Base-by-base conservation (phyloP, 768 basidiomycete species). In the Lanmaoa rubissima region DNA sequence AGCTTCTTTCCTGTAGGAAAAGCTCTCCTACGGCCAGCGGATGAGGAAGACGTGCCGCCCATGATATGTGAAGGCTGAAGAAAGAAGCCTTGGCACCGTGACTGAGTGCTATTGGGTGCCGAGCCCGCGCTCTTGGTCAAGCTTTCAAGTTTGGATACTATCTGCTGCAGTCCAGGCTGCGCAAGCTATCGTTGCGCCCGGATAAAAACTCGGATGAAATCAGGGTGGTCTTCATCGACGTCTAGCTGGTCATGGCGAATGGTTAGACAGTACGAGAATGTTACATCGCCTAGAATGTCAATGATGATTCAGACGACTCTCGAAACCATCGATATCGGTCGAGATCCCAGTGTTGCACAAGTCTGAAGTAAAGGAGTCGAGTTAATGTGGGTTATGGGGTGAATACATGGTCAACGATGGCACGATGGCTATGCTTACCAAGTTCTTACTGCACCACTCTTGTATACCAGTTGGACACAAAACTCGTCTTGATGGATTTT, bases 391-490 rank as follows among this genome's bases (percentile, higher is more conserved):
- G 36, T 49, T n/a, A 9, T 10, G 19, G 21, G 16, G 5, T 28
- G 17, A 38, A 21, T 35, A 48, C 12, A 32, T 17, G 16, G 21
- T 34, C 12, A 24, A 39, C 19, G 42, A 35, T 19, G 35, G 39
- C 19, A 24, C 13, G 14, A 12, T 38, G 16, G 24, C 38, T 12
- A 19, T 49, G 16, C 9, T 16, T 32, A 19, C 17, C 24, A 4
- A 12, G 8, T 16, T 16, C 21, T 26, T 38, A 34, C 21, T 21
- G 9, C 3, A 14, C 19, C 48, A 51, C 4, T 21, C 44, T 39
- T 28, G 46, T 14, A 31, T 21, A 32, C 52, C 62, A 13, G 32
- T 31, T 42, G 31, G 36, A 58, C 60, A 52, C 54, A 62, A 36
- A 55, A 35, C 46, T 13, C 50, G 16, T 24, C 66, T 51, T 54